Evolutionary conservation across 73 alveolate species (phyloP).

Genomic region (Symbiodinium natans): DNA sequence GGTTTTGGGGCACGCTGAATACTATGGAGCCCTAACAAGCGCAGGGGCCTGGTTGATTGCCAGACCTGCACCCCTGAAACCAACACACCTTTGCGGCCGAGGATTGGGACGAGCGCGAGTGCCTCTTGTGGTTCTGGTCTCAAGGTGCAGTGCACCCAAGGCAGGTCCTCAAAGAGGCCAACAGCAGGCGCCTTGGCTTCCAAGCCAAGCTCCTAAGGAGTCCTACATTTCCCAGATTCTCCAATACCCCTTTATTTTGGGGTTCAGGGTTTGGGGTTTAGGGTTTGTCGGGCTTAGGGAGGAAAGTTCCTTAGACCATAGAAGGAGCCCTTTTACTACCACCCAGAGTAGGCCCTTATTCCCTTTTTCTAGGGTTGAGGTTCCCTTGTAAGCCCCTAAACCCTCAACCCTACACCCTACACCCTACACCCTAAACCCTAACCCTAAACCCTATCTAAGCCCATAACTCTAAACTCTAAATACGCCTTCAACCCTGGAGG

Average conservation of each 20-base stretch:
- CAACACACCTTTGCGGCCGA: not conserved
- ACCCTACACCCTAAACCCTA: not conserved
- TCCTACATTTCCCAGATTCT: too few species aligned
- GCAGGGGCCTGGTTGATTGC: too few species aligned
- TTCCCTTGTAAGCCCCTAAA: too few species aligned
- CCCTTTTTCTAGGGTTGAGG: too few species aligned
- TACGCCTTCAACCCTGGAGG: not conserved
- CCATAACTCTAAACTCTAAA: not conserved
- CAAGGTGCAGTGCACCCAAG: conserved; percentile 68
- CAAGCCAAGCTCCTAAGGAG: not conserved
- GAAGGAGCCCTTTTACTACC: too few species aligned
- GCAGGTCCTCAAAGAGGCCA: conserved; percentile 27
- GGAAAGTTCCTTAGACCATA: too few species aligned
- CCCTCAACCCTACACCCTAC: not conserved
- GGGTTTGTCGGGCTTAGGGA: not conserved
- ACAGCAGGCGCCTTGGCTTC: not conserved
- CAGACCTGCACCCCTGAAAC: too few species aligned
- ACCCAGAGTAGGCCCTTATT: too few species aligned
- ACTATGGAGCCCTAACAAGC: too few species aligned
- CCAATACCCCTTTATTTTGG: not conserved
- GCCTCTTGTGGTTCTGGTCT: conserved; percentile 85
- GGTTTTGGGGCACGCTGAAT: too few species aligned
- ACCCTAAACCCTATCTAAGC: not conserved
- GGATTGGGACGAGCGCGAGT: conserved; percentile 90
- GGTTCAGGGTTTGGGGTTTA: not conserved